Percentiles rank a stretch among this genome's conserved stretches.
Conservation (phyloP, 352 stramenopile genomes). For the Peronospora tabacina region DNA sequence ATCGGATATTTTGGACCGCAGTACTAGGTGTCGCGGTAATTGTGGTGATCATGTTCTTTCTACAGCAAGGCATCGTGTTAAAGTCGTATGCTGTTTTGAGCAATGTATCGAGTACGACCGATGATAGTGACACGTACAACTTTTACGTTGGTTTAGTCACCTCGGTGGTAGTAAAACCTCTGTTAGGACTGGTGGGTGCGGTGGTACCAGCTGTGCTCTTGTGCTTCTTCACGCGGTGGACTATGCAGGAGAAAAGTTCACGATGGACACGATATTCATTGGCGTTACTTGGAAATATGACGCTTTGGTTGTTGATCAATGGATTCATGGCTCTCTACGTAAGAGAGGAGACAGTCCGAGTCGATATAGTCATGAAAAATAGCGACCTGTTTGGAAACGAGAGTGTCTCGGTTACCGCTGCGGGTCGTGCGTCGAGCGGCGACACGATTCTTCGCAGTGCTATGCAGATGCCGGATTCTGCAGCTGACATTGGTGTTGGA, state of each 20-base stretch:
- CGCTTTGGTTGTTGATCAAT: conserved; percentile 61
- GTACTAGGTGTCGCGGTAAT: conserved; percentile 15
- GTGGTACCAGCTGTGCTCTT: conserved; percentile 47
- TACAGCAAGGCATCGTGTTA: conserved; percentile 35
- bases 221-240: conserved; percentile 42
- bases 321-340: conserved; percentile 52
- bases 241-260: conserved; percentile 40
- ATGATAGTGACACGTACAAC: conserved; percentile 28
- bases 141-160: conserved; percentile 34
- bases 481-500: conserved; percentile 18
- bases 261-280: conserved; percentile 22
- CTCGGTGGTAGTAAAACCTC: conserved; percentile 35
- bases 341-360: conserved; percentile 22
- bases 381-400: conserved; percentile 26
- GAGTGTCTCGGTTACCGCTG: background rate
- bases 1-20: conserved; percentile 32
- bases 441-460: conserved; percentile 38
- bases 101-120: background rate
- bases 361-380: conserved; percentile 24
- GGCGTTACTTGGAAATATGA: conserved; percentile 28
- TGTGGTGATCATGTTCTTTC: conserved; percentile 24
- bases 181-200: conserved; percentile 38
- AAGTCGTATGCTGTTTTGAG: conserved; percentile 21
- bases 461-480: conserved; percentile 22
- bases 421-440: conserved; percentile 7